These are phyloP conservation scores for Erodium texanum DNA, from an alignment of 441 rosid species.

Conservation along the genomic window DNA sequence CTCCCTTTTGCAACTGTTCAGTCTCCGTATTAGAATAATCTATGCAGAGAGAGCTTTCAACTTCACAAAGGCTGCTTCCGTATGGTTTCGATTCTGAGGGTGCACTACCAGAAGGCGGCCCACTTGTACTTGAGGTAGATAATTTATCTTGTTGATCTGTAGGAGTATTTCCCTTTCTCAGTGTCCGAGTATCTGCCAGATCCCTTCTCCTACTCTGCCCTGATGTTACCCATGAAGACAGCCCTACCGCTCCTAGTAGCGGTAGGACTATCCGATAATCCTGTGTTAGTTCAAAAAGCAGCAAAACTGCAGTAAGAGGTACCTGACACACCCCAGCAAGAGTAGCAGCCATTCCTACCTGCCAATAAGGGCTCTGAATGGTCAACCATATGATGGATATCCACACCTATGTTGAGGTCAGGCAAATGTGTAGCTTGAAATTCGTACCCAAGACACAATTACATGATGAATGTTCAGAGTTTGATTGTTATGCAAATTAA, in stretches of 20 bases:
- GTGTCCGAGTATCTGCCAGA: slow-evolving; percentile 32
- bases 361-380: slow-evolving; percentile 20
- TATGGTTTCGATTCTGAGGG: slow-evolving; percentile 23
- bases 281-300: slow-evolving; percentile 86
- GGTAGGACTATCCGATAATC: slow-evolving; percentile 90
- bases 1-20: slow-evolving; percentile 34
- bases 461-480: background rate
- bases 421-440: background rate
- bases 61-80: slow-evolving; percentile 58
- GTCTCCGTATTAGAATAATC: slow-evolving; percentile 35
- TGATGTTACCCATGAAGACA: slow-evolving; percentile 92
- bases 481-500: background rate
- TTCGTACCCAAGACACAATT: background rate
- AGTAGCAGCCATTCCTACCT: slow-evolving; percentile 99
- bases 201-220: slow-evolving; percentile 57
- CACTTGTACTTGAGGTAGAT: slow-evolving; percentile 20
- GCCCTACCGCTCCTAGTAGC: slow-evolving; percentile 79
- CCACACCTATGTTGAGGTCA: background rate
- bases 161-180: slow-evolving; percentile 25
- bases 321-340: slow-evolving; percentile 99
- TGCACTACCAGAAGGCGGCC: slow-evolving; percentile 20
- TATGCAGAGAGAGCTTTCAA: slow-evolving; percentile 83
- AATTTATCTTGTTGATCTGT: slow-evolving; percentile 24
- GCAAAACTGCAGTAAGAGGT: slow-evolving; percentile 83
- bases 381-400: slow-evolving; percentile 1